Conservation (phyloP, 164 flowering plant species). For the Vitis labrusca region DNA sequence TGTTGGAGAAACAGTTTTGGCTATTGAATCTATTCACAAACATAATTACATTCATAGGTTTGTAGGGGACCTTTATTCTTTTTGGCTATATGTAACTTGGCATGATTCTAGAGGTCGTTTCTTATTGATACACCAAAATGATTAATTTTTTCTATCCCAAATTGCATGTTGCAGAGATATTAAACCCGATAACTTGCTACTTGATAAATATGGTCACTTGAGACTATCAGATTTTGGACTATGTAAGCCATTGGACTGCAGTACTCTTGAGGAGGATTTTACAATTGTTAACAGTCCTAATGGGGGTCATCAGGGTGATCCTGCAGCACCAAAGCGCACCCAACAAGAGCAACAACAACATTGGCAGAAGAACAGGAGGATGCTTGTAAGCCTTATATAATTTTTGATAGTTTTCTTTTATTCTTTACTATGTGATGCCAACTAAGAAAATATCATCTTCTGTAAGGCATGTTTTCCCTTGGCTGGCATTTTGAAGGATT, state of each 20-base stretch:
- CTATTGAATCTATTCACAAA: slow-evolving; percentile 75
- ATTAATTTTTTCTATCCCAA: neutral
- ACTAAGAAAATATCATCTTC: neutral
- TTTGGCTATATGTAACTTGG: neutral
- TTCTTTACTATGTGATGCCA: neutral
- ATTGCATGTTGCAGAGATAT: slow-evolving; percentile 52
- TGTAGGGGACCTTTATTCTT: slow-evolving; percentile 8
- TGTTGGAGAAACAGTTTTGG: slow-evolving; percentile 74
- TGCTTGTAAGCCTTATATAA: slow-evolving; percentile 42
- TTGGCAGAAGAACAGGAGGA: slow-evolving; percentile 83
- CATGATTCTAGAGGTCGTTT: neutral
- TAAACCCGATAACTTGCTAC: slow-evolving; percentile 79
- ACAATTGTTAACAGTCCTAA: slow-evolving; percentile 25
- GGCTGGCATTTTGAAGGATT: neutral
- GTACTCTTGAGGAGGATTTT: slow-evolving; percentile 64
- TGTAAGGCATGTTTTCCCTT: neutral
- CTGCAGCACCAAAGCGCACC: slow-evolving; percentile 57
- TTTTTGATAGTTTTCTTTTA: neutral
- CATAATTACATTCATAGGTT: slow-evolving; percentile 80
- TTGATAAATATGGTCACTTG: slow-evolving; percentile 72
- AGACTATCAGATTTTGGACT: slow-evolving; percentile 77
- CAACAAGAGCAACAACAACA: slow-evolving; percentile 80
- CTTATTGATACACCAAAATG: neutral
- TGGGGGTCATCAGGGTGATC: slow-evolving; percentile 33
- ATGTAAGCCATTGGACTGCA: slow-evolving; percentile 80